These are phyloP conservation scores for Fusarium keratoplasticum DNA, from an alignment of 2,329 filamentous ascomycete species.

Conservation along the genomic window DNA sequence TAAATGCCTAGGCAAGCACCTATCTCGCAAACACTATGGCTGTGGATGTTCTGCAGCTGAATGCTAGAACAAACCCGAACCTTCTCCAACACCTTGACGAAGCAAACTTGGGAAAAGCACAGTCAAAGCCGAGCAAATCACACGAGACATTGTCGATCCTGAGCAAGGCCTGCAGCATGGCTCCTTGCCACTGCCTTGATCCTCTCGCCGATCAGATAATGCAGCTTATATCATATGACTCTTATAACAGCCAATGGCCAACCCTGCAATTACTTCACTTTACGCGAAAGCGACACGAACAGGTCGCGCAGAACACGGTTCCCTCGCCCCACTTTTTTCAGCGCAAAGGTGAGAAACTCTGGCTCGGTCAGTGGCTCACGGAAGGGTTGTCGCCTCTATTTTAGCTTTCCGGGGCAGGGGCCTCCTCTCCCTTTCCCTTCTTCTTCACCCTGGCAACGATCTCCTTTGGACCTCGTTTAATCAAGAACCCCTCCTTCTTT, in stretches of 20 bases:
- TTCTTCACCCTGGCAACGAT: constrained; percentile 35
- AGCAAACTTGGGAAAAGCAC: not conserved
- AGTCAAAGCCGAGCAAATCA: not conserved
- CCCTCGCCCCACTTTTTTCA: not conserved
- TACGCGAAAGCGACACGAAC: constrained; percentile 47
- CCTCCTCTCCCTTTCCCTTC: not conserved
- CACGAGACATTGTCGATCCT: constrained; percentile 2
- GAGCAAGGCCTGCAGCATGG: not conserved
- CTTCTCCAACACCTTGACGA: not conserved
- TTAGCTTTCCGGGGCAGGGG: constrained; percentile 13
- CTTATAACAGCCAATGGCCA: constrained; percentile 13
- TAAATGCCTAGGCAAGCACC: not conserved
- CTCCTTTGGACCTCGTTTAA: constrained; percentile 11
- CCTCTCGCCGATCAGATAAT: constrained; percentile 18
- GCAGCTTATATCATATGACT: constrained; percentile 30
- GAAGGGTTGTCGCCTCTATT: constrained; percentile 10
- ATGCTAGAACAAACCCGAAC: not conserved
- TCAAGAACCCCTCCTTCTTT: constrained; percentile 18
- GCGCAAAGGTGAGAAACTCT: constrained; percentile 11
- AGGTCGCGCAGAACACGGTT: constrained; percentile 31
- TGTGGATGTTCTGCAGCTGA: not conserved
- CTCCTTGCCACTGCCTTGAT: constrained; percentile 29
- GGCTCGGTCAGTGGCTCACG: constrained; percentile 20
- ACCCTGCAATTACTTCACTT: constrained; percentile 34
- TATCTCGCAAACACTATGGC: not conserved